A percentile compares a stretch with the other conserved stretches of the same genome.
Evolutionary conservation across 1,139 yeast species (phyloP).

Genomic region (Debaryomycetaceae sp.): DNA sequence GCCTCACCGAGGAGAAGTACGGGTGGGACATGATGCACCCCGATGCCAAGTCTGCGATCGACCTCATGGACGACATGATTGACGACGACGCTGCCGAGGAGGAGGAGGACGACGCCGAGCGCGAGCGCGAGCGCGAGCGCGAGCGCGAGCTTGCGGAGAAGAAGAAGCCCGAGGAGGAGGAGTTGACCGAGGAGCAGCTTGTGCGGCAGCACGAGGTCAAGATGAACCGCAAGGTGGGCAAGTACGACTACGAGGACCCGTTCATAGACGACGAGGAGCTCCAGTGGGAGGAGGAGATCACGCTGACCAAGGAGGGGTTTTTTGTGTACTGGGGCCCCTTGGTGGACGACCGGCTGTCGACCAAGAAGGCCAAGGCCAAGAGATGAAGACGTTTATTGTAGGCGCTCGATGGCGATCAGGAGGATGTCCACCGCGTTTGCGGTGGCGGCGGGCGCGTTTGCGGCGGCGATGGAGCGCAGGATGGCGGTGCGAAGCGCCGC

Average conservation of each 20-base stretch:
- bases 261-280: conserved; percentile 94
- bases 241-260: conserved; percentile 90
- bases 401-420: conserved; percentile 37
- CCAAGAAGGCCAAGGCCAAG: conserved; percentile 19
- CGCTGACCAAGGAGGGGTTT: conserved; percentile 91
- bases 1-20: conserved; percentile 80
- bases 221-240: conserved; percentile 72
- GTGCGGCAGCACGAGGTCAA: conserved; percentile 40
- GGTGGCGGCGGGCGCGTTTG: conserved; percentile 13
- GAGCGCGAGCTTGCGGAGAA: conserved; percentile 23
- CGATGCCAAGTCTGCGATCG: conserved; percentile 56
- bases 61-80: conserved; percentile 56
- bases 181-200: conserved; percentile 44
- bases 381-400: conserved; percentile 13
- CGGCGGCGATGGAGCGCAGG: conserved; percentile 13
- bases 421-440: conserved; percentile 37
- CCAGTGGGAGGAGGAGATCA: conserved; percentile 89
- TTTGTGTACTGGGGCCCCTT: conserved; percentile 95
- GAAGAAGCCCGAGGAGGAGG: conserved; percentile 36
- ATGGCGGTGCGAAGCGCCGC: conserved; percentile 16
- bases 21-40: conserved; percentile 77
- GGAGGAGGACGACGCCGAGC: conserved; percentile 44
- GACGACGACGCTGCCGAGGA: conserved; percentile 59
- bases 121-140: conserved; percentile 16
- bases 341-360: conserved; percentile 50